Evolutionary conservation across 202 grass and related monocot species (phyloP).

Genomic region (Carex sylvatica): DNA sequence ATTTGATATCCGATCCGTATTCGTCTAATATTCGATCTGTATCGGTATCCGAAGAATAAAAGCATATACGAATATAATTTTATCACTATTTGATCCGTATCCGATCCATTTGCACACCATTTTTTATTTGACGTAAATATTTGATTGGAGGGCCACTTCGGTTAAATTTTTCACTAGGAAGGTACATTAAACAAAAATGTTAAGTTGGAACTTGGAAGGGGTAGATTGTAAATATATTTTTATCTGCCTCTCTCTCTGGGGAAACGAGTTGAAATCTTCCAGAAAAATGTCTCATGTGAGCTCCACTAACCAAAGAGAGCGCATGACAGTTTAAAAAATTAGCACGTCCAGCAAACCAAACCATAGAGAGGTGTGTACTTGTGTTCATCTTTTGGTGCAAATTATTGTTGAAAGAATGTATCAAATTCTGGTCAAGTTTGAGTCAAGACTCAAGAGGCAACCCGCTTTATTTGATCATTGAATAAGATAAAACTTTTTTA

Average conservation of each 20-base stretch:
- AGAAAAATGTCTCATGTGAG: conserved; percentile 65
- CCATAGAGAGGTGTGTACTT: not conserved
- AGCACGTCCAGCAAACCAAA: conserved; percentile 17
- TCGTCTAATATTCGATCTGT: no score
- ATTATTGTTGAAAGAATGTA: conserved; percentile 22
- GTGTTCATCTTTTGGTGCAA: conserved; percentile 18
- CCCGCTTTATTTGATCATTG: no score
- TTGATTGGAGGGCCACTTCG: not conserved
- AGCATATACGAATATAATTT: no score
- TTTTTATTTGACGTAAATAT: no score
- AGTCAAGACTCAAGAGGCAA: no score
- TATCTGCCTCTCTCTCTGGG: conserved; percentile 39
- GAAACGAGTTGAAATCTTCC: conserved; percentile 40
- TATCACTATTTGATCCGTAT: no score
- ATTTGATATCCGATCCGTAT: no score
- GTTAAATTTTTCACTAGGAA: not conserved
- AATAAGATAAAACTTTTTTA: no score
- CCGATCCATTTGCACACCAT: no score
- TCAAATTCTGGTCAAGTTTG: not conserved
- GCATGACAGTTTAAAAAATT: conserved; percentile 26
- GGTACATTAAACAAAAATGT: not conserved
- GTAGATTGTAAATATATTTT: conserved; percentile 5
- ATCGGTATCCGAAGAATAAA: no score
- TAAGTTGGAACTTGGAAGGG: not conserved
- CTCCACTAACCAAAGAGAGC: conserved; percentile 45